Conservation (phyloP, 2,329 filamentous ascomycete species). For the Neophaeococcomyces mojaviensis region DNA sequence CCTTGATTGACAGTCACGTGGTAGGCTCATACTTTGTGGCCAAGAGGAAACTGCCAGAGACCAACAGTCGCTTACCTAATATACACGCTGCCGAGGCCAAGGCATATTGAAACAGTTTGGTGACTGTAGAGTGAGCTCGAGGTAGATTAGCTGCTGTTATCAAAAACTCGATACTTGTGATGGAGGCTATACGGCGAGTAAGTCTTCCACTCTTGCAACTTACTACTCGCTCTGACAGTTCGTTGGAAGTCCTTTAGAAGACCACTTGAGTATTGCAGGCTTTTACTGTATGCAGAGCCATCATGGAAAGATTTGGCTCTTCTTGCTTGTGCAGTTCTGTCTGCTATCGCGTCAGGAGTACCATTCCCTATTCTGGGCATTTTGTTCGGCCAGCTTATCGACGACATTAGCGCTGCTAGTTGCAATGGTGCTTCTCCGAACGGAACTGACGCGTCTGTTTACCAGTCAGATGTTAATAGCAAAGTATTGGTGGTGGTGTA, state of each 20-base stretch:
- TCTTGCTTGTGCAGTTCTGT: conserved; percentile 24
- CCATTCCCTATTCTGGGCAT: conserved; percentile 34
- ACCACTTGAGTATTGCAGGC: background rate
- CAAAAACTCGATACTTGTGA: too few species aligned
- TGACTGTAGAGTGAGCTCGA: too few species aligned
- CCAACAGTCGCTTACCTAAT: too few species aligned
- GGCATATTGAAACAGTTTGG: too few species aligned
- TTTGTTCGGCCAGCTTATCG: conserved; percentile 34
- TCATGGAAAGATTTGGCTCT: conserved; percentile 11
- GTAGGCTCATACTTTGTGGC: too few species aligned
- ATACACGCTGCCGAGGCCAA: too few species aligned
- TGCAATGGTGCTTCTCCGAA: conserved; percentile 1
- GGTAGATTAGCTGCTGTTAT: too few species aligned
- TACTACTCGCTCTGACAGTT: background rate
- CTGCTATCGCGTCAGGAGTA: conserved; percentile 31
- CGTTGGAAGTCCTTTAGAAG: background rate
- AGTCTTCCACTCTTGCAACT: background rate
- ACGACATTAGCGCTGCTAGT: conserved; percentile 28
- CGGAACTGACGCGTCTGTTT: background rate
- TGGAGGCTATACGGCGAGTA: background rate
- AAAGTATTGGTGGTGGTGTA: conserved; percentile 58
- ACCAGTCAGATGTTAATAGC: conserved; percentile 41
- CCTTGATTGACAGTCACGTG: too few species aligned
- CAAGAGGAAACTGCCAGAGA: too few species aligned
- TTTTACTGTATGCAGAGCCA: conserved; percentile 11